phyloP scores from a whole-genome alignment of 768 basidiomycete genomes.

The Lentinula edodes region DNA sequence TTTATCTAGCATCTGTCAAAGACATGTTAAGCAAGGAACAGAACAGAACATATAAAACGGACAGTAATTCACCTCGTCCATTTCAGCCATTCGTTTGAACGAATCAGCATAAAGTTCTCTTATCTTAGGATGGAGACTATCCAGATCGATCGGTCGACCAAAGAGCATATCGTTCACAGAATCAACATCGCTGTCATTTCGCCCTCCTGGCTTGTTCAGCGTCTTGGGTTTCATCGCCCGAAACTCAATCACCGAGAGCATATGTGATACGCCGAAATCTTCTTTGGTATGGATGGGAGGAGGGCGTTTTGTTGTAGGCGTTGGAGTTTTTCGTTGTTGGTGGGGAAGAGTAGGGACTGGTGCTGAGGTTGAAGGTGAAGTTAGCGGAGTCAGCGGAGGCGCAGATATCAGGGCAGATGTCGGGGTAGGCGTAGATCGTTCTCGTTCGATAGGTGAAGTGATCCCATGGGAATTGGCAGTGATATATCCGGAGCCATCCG shows the following conservation, averaged over 20 bases:
- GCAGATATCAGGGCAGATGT: slow-evolving; percentile 69
- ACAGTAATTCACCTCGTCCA: slow-evolving; percentile 58
- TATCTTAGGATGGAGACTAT: slow-evolving; percentile 63
- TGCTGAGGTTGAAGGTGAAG: slow-evolving; percentile 19
- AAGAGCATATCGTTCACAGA: slow-evolving; percentile 73
- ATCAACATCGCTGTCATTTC: slow-evolving; percentile 28
- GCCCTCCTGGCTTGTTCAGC: slow-evolving; percentile 28
- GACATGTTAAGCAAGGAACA: no score
- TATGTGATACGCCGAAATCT: slow-evolving; percentile 80
- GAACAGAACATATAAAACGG: background rate
- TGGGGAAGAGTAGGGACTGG: slow-evolving; percentile 17
- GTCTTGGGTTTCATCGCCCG: slow-evolving; percentile 36
- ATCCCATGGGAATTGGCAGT: slow-evolving; percentile 13
- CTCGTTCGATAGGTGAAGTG: slow-evolving; percentile 11
- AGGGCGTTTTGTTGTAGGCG: slow-evolving; percentile 24
- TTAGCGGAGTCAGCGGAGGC: slow-evolving; percentile 40
- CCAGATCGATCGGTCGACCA: slow-evolving; percentile 55
- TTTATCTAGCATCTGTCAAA: background rate
- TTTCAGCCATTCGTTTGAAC: slow-evolving; percentile 72
- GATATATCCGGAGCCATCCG: slow-evolving; percentile 24
- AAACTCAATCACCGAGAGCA: slow-evolving; percentile 85
- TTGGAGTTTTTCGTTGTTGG: slow-evolving; percentile 7
- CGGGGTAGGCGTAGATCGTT: slow-evolving; percentile 62
- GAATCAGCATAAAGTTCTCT: slow-evolving; percentile 65
- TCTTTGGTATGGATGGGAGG: slow-evolving; percentile 53